Base-by-base conservation (phyloP, 2,329 filamentous ascomycete genomes). In the Mycosphaerella sp. region DNA sequence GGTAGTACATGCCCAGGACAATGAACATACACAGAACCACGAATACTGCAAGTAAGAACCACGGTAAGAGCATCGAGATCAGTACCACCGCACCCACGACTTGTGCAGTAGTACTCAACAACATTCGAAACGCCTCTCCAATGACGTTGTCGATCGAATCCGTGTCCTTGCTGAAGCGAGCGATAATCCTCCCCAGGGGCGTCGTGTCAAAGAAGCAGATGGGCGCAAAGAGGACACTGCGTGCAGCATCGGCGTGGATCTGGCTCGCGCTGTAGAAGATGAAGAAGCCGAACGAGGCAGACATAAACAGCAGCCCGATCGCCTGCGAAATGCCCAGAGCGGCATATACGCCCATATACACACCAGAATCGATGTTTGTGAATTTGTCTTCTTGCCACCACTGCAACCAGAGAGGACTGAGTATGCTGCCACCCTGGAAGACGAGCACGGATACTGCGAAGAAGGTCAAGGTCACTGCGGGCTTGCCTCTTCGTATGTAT, bases 191-290 rank as follows among this genome's bases (percentile, higher is more conserved):
- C 9, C 90, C 90, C 0, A 95, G 78, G 1, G 90, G 91, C 0
- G 90, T 96, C 2, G 90, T 86, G 64, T 96, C 90, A 62, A 96
- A 96, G 71, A 96, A 96, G 65, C 86, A 87, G 74, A 96, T 95
- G 66, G 88, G 89, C 18, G 91, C 90, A 13, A 16, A 58, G 88
- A 81, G n/a, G 87, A 84, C 12, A 95, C 81, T 1, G 85, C 77
- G 13, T 78, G 75, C 63, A 95, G 82, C 66, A 95, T 90, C n/a
- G 96, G 80, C 59, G 81, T 3, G 89, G 90, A 17, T 21, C 83
- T 41, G 40, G 17, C 13, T 41, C 1, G 17, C 21, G 10, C 21
- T 41, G 40, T 41, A 41, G 40, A 25, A 28, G 17, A 41, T 25
- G 21, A 41, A 25, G 86, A 41, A 95, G 74, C 9, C 17, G 13